Conservation (phyloP, 768 basidiomycete genomes). For the Hygrocybe coccinea region DNA sequence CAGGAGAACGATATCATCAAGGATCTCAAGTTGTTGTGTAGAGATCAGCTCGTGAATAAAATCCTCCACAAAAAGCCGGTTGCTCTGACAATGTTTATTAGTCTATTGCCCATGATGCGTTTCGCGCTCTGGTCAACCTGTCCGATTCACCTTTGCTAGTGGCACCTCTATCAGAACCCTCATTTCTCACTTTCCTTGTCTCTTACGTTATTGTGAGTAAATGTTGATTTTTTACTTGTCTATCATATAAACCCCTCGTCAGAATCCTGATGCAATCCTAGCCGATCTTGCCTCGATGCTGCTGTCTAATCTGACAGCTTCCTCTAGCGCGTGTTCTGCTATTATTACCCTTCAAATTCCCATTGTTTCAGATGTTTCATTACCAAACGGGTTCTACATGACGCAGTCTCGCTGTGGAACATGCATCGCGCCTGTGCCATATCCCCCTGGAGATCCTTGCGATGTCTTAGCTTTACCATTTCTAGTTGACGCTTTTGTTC, state of each 20-base stretch:
- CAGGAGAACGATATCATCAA: constrained; percentile 67
- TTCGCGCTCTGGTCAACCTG: constrained; percentile 89
- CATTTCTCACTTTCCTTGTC: constrained; percentile 75
- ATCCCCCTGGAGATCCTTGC: constrained; percentile 49
- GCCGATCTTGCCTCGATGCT: constrained; percentile 97
- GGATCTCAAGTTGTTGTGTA: constrained; percentile 81
- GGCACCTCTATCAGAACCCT: constrained; percentile 58
- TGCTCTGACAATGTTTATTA: constrained; percentile 26
- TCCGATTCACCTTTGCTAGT: constrained; percentile 76
- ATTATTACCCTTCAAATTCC: constrained; percentile 64
- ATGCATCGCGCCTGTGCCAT: constrained; percentile 66
- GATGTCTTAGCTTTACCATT: constrained; percentile 68
- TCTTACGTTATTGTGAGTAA: constrained; percentile 83
- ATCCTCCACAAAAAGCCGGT: background rate
- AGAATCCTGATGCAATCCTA: constrained; percentile 88
- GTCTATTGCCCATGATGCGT: constrained; percentile 91
- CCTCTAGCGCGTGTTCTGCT: constrained; percentile 58
- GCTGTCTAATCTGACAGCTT: constrained; percentile 86
- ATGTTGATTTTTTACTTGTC: background rate
- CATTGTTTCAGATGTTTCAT: constrained; percentile 46
- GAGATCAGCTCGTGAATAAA: constrained; percentile 72
- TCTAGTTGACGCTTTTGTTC: constrained; percentile 85
- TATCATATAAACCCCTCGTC: constrained; percentile 8
- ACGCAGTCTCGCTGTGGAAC: constrained; percentile 77
- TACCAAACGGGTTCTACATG: constrained; percentile 62